These are phyloP conservation scores for Exsudoporus frostii DNA, from an alignment of 768 basidiomycete species.

Conservation along the genomic window DNA sequence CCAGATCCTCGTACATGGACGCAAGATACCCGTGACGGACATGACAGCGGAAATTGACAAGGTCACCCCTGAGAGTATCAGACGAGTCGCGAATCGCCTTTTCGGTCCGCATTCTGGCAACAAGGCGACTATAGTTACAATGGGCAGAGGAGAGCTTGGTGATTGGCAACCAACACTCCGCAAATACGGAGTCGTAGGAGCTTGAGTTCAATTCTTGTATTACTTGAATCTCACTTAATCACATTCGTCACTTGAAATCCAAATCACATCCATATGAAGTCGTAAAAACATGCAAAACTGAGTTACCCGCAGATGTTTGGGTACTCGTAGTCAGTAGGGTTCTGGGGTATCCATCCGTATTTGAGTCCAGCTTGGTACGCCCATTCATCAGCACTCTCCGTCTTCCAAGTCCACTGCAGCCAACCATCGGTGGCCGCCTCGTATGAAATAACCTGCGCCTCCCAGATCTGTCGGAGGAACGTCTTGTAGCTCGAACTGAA, in stretches of 20 bases:
- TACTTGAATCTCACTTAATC: neutral
- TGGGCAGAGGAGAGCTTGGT: conserved; percentile 78
- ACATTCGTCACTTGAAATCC: neutral
- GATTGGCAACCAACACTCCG: conserved; percentile 59
- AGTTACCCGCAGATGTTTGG: conserved; percentile 57
- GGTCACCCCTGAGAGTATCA: conserved; percentile 67
- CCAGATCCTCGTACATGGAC: conserved; percentile 80
- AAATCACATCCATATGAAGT: neutral
- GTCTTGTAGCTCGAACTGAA: conserved; percentile 80
- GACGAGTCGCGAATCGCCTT: conserved; percentile 70
- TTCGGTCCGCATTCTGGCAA: conserved; percentile 63
- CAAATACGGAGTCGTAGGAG: conserved; percentile 63
- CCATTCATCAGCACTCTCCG: conserved; percentile 86
- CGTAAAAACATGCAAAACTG: neutral
- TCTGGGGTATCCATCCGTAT: conserved; percentile 80
- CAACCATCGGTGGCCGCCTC: conserved; percentile 65
- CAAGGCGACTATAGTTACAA: conserved; percentile 76
- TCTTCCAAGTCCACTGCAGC: conserved; percentile 85
- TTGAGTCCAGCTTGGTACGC: conserved; percentile 77
- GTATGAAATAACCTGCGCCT: conserved; percentile 75
- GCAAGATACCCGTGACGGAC: conserved; percentile 83
- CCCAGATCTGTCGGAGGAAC: conserved; percentile 79
- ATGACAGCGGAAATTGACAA: conserved; percentile 87
- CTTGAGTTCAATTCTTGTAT: conserved; percentile 4
- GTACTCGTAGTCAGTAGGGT: conserved; percentile 48